These are phyloP conservation scores for Senecio squalidus DNA, from an alignment of 140 eudicot genomes.

Conservation along the genomic window DNA sequence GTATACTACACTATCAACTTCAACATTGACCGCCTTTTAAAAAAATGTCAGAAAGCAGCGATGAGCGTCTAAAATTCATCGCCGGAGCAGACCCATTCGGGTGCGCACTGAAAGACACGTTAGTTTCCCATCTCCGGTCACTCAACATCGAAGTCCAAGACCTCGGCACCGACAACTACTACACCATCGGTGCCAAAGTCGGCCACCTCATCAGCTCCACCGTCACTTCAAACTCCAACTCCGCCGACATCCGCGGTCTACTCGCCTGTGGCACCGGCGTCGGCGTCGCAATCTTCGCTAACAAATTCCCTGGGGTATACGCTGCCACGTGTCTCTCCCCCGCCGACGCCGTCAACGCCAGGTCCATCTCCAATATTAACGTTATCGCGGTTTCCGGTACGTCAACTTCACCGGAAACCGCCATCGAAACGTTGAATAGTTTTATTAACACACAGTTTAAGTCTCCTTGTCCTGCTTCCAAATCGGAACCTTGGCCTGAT, in stretches of 20 bases:
- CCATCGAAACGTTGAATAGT: conserved; percentile 45
- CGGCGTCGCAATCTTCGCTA: conserved; percentile 88
- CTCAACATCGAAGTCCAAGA: conserved; percentile 67
- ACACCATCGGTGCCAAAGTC: conserved; percentile 65
- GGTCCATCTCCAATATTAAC: conserved; percentile 81
- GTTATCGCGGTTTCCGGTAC: conserved; percentile 79
- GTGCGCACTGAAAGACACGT: conserved; percentile 52
- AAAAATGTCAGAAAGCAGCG: conserved; percentile 42
- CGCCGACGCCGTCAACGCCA: conserved; percentile 60
- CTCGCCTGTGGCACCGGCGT: conserved; percentile 92
- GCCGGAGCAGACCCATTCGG: conserved; percentile 87
- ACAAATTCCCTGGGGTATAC: conserved; percentile 84
- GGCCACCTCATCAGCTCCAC: conserved; percentile 62
- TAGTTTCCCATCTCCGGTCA: conserved; percentile 61
- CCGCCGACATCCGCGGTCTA: conserved; percentile 63
- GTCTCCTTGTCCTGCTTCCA: conserved; percentile 84
- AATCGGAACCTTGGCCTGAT: conserved; percentile 55
- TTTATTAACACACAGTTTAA: conserved; percentile 69
- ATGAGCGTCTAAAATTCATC: conserved; percentile 55
- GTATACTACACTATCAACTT: no score
- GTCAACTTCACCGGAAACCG: conserved; percentile 50
- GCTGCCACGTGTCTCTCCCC: conserved; percentile 79
- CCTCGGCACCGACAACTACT: conserved; percentile 78
- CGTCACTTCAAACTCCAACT: conserved; percentile 13
- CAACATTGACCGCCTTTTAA: neutral